Base-by-base conservation (phyloP, 1,284 basidiomycete species). In the Apiotrichum gamsii region DNA sequence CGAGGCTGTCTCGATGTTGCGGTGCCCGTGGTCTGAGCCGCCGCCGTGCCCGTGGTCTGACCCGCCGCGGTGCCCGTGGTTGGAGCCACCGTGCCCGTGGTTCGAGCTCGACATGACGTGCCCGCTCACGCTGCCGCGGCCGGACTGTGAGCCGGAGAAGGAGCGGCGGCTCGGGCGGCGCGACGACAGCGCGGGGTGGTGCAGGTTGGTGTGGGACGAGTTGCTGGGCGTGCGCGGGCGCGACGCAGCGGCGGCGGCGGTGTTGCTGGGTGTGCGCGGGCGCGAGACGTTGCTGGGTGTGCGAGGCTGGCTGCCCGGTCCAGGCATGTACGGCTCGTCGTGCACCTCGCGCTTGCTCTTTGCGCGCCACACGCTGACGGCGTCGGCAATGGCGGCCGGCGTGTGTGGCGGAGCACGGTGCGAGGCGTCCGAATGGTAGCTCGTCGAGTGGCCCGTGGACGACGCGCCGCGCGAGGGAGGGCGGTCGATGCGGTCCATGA, bases 331-430 rank as follows among this genome's bases (percentile, higher is more conserved):
- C 11, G 25, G 39, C 10, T 16, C 39, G 5, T 31, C 28, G 14
- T 28, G 6, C 8, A 11, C 25, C 25, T 28, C 28, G 25, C 39
- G 25, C 39, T 41, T 42, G 42, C 43, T 48, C 42, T 45, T 47
- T 25, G 32, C 29, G 13, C 51, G 45, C 51, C 51, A 52, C 15
- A 41, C 34, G 18, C 29, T 41, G 31, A 52, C 45, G 10, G 51
- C 51, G 25, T 45, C 38, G 16, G 42, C 43, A 25, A 52, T 48
- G 3, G 31, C 51, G 14, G 25, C 34, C 6, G 45, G 51, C 3
- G 51, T 48, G 35, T 42, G 35, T 6, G 51, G 51, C 16, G 41
- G 31, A 8, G 30, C 31, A 23, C 30, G 20, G 25, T 11, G 8
- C 8, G 6, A 6, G 6, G 25, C 25, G n/a, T n/a, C n/a, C n/a